Base-by-base conservation (phyloP, 1,284 basidiomycete species). In the Irpex sp. region DNA sequence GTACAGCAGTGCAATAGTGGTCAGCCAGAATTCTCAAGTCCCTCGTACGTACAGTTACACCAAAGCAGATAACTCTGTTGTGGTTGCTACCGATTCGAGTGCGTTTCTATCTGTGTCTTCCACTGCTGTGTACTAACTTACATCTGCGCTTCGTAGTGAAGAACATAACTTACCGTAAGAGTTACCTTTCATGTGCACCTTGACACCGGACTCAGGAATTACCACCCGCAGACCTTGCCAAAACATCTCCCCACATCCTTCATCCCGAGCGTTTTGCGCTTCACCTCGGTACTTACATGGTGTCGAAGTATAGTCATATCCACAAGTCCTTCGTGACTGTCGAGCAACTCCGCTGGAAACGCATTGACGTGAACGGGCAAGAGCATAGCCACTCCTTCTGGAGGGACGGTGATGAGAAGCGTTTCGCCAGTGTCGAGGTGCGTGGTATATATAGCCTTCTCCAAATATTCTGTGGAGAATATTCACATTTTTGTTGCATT, bases 41-140 rank as follows among this genome's bases (percentile, higher is more conserved):
- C 15, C 8, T 8, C 40, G 5, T 5, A 44, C 40, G 26, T 5
- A 26, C 36, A 91, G 90, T 69, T 96, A 90, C 74, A 96, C 91
- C 4, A 66, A 93, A 69, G 92, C 91, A 1, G 91, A 96, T 73
- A 97, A 97, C 77, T 83, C 84, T 3, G 86, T 89, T 8, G 85
- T 96, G 5, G 92, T 96, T 2, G 89, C 94, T 7, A 97, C 94
- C 2, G 94, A 96, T 77, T 92, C 92, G 0, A 87, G 93, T 93
- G 69, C 70, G 91, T 78, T 1, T 52, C 34, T n/a, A 40, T 8
- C 2, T 62, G 13, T 26, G 11, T n/a, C 56, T 58, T 55, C n/a
- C 47, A 21, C 17, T 34, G 40, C 3, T 48, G 7, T 38, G 44
- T 15, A 8, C 17, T 55, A 21, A 34, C 31, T 62, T 59, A 26